Conservation (phyloP, 495 filamentous ascomycete species). For the Parathielavia appendiculata region DNA sequence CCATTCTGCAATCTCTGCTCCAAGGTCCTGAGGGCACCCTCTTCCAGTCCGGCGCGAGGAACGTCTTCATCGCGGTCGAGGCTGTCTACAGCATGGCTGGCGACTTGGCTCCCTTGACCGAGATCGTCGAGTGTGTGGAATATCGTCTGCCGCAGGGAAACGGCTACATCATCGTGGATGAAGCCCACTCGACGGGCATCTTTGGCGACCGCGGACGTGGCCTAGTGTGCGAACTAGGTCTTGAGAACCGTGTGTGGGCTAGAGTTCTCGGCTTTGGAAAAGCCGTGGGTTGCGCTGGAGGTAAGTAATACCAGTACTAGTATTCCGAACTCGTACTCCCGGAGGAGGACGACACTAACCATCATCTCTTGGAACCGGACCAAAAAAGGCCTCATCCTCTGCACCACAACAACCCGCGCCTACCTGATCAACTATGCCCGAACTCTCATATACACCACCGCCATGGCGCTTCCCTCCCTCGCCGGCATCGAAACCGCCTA, state of each 20-base stretch:
- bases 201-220: constrained; percentile 60
- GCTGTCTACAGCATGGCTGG: constrained; percentile 85
- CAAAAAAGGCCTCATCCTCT: constrained; percentile 50
- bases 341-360: background rate
- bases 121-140: constrained; percentile 55
- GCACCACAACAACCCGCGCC: constrained; percentile 41
- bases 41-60: constrained; percentile 35
- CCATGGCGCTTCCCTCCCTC: constrained; percentile 51
- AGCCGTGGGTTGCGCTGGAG: constrained; percentile 62
- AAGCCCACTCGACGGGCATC: constrained; percentile 70
- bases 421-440: constrained; percentile 62
- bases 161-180: constrained; percentile 69
- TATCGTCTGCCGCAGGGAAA: constrained; percentile 51
- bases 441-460: constrained; percentile 57
- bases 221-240: constrained; percentile 58
- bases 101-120: constrained; percentile 58
- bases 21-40: constrained; percentile 1
- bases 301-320: background rate
- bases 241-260: constrained; percentile 64
- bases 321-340: background rate
- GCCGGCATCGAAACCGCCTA: constrained; percentile 48
- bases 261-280: constrained; percentile 75
- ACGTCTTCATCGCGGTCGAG: constrained; percentile 66
- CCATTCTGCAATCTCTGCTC: constrained; percentile 18
- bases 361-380: no score